phyloP scores from a whole-genome alignment of 345 rosid genomes.

The Pugionium dolabratum region DNA sequence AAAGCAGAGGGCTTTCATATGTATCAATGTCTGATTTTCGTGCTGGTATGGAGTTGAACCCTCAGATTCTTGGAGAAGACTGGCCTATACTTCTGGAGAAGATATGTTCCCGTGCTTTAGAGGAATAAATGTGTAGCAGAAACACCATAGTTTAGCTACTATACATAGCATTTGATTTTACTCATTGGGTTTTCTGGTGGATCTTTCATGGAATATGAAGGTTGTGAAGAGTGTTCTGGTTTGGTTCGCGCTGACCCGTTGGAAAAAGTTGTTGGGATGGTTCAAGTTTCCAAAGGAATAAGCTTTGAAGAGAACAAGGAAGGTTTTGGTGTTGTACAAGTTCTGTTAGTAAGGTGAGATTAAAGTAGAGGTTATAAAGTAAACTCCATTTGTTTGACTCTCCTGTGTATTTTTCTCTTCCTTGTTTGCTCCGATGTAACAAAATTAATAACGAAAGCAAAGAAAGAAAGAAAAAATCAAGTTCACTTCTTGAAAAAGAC shows the following conservation, averaged over 20 bases:
- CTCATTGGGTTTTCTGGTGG: conserved; percentile 13
- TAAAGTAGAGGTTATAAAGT: conserved; percentile 7
- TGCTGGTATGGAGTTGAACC: conserved; percentile 62
- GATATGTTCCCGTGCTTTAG: conserved; percentile 49
- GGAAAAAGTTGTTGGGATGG: conserved; percentile 19
- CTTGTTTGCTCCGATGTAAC: conserved; percentile 27
- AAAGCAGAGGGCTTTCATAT: conserved; percentile 35
- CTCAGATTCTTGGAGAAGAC: conserved; percentile 66
- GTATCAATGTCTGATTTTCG: conserved; percentile 62
- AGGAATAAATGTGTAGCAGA: conserved; percentile 39
- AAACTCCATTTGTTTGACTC: conserved; percentile 12
- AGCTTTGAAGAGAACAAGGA: conserved; percentile 15
- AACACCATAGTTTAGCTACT: conserved; percentile 10
- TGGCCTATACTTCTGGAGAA: conserved; percentile 76
- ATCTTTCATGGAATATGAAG: conserved; percentile 36
- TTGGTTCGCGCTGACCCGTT: conserved; percentile 1
- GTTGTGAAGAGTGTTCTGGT: conserved; percentile 10
- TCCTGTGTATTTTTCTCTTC: conserved; percentile 9
- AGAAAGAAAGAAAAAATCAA: background rate
- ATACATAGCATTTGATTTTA: conserved; percentile 25
- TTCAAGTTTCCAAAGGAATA: conserved; percentile 10
- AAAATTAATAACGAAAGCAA: conserved; percentile 33
- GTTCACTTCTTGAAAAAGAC: conserved; percentile 5
- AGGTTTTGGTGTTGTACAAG: conserved; percentile 32
- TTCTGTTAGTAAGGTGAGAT: conserved; percentile 17